phyloP scores from a whole-genome alignment of 208 protist species.

The Trypanosoma boissoni region DNA sequence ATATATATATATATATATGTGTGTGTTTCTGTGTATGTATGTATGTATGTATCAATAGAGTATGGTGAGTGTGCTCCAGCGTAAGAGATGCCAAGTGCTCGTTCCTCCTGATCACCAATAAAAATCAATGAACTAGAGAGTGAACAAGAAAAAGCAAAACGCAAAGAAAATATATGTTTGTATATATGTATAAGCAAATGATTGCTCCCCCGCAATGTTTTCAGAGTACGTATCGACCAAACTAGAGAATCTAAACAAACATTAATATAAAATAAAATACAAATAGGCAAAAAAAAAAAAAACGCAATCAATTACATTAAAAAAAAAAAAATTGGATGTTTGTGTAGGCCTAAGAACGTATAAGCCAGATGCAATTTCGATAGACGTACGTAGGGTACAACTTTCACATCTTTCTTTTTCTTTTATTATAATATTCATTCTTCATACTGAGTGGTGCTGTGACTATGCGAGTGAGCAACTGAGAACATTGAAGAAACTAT shows the following conservation, averaged over 20 bases:
- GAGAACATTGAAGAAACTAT: too few relatives aligned
- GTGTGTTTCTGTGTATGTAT: neutral
- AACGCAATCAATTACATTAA: neutral
- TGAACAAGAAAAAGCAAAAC: neutral
- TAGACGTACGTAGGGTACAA: too few relatives aligned
- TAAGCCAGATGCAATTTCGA: too few relatives aligned
- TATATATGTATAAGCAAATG: neutral
- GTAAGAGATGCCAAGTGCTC: too few relatives aligned
- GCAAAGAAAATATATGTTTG: neutral
- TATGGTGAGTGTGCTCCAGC: conserved; percentile 4
- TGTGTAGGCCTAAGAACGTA: too few relatives aligned
- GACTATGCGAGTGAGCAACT: too few relatives aligned
- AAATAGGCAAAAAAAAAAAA: neutral
- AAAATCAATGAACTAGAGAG: neutral
- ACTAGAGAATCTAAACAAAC: conserved; percentile 5
- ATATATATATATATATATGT: neutral
- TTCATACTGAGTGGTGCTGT: too few relatives aligned
- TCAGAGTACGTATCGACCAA: too few relatives aligned
- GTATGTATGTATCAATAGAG: neutral
- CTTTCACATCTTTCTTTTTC: too few relatives aligned
- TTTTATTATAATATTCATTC: too few relatives aligned
- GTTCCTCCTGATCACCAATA: too few relatives aligned
- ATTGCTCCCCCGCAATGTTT: too few relatives aligned
- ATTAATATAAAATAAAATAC: neutral
- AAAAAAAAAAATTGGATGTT: conserved; percentile 1